Base-by-base conservation (phyloP, 2,329 filamentous ascomycete genomes). In the Ophiocordyceps polyrhachis-furcata region DNA sequence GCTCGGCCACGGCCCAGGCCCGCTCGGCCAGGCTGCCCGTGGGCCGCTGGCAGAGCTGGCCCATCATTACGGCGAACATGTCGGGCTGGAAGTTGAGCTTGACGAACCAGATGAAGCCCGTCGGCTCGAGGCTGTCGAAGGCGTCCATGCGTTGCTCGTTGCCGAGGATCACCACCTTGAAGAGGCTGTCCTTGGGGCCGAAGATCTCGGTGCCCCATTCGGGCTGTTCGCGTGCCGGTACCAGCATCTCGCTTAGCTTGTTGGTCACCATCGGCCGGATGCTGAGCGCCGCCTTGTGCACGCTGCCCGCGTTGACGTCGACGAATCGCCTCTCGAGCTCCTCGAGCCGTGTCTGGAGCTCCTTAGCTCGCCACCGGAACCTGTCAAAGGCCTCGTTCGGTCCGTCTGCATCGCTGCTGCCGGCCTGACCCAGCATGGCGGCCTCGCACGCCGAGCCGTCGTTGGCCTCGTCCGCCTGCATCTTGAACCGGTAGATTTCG, bases 21-120 rank as follows among this genome's bases (percentile, higher is more conserved):
- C 68, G 64, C 41, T 76, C 71, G 9, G 73, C 67, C 11, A 76
- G 58, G 4, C 54, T 56, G 9, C 74, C 73, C 2, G 61, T 61
- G 0, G 62, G 64, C 35, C 69, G 67, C 29, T 66, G 62, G 49
- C 64, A 67, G 13, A 78, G 64, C 52, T 75, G 70, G 5, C 70
- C 70, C 0, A 68, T 67, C 55, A 75, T 63, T 53, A 73, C 74
- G 35, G 69, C 60, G 48, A 76, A 71, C 21, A 76, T 59, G 45
- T 74, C 73, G 42, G 70, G 57, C 51, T 76, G 72, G 55, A 77
- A 74, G 51, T 74, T 68, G 21, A 62, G 58, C 47, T 66, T 65
- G 53, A 68, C 61, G 50, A 70, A 75, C 74, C 74, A 78, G 12
- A 70, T 52, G 53, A 75, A 77, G 1, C 69, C 68, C 0, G 60